Evolutionary conservation across 1,139 yeast genomes (phyloP).

Genomic region (Taphrina sp.): DNA sequence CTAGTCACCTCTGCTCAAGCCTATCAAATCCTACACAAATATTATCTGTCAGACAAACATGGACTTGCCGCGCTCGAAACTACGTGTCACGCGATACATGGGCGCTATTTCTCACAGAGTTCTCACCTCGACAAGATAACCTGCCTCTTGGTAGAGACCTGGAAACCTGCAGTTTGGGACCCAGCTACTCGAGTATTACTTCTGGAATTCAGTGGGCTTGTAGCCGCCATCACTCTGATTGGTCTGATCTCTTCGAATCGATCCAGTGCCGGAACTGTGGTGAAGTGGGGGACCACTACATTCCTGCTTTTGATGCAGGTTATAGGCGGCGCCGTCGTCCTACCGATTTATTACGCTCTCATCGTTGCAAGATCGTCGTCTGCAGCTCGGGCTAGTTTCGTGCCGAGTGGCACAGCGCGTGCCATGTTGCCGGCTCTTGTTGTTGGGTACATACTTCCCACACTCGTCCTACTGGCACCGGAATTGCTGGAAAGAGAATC

Average conservation of each 20-base stretch:
- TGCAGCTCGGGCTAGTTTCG: slow-evolving; percentile 24
- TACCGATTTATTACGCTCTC: slow-evolving; percentile 17
- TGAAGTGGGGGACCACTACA: slow-evolving; percentile 14
- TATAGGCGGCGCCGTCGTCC: slow-evolving; percentile 4
- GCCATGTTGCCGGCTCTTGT: slow-evolving; percentile 19
- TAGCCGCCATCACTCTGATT: slow-evolving; percentile 11
- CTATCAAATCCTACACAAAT: slow-evolving; percentile 15
- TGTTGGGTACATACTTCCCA: slow-evolving; percentile 10
- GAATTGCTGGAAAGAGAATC: not conserved
- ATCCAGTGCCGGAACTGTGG: slow-evolving; percentile 15
- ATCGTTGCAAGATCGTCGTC: slow-evolving; percentile 16
- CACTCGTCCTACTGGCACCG: slow-evolving; percentile 10
- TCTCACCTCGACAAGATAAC: not conserved
- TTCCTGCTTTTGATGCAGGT: slow-evolving; percentile 10
- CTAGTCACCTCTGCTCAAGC: slow-evolving; percentile 11
- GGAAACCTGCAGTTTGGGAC: slow-evolving; percentile 6
- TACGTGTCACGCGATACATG: not conserved
- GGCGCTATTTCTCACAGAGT: slow-evolving; percentile 1
- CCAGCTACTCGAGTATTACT: slow-evolving; percentile 6
- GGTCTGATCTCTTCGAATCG: slow-evolving; percentile 22
- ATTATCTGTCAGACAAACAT: slow-evolving; percentile 1
- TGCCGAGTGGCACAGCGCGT: slow-evolving; percentile 25
- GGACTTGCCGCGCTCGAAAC: not conserved
- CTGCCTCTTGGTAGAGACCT: slow-evolving; percentile 10
- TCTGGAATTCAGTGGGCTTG: slow-evolving; percentile 5